A percentile compares a stretch with the other conserved stretches of the same genome.
phyloP scores from a whole-genome alignment of 2,329 filamentous ascomycete species.

The Cercospora sp. region DNA sequence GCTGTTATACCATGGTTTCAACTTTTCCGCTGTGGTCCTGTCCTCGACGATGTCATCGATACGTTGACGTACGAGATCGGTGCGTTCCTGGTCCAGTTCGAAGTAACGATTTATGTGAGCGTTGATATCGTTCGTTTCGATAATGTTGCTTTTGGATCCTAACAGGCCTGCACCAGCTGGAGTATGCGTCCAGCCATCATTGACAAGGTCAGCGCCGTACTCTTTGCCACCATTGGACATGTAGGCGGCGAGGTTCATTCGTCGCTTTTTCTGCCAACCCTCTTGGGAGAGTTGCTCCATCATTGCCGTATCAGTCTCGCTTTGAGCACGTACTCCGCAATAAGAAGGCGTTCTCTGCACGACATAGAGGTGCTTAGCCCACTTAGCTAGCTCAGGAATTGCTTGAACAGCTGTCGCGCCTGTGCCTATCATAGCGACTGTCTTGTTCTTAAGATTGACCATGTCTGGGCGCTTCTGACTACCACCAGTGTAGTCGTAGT shows the following conservation, averaged over 20 bases:
- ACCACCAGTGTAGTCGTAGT: background rate
- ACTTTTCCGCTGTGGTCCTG: conserved; percentile 50
- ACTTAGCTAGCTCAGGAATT: conserved; percentile 45
- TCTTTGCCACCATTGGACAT: background rate
- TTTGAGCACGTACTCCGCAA: conserved; percentile 41
- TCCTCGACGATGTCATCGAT: conserved; percentile 57
- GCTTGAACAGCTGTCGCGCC: conserved; percentile 48
- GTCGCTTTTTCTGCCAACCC: conserved; percentile 55
- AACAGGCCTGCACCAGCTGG: conserved; percentile 15
- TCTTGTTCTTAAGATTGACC: conserved; percentile 42
- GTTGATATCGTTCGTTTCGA: background rate
- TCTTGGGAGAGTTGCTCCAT: conserved; percentile 36
- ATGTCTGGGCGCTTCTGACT: conserved; percentile 31
- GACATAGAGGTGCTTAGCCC: conserved; percentile 42
- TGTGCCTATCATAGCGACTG: conserved; percentile 48
- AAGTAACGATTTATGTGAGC: background rate
- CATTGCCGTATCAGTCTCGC: conserved; percentile 45
- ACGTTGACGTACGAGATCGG: conserved; percentile 50
- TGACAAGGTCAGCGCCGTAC: background rate
- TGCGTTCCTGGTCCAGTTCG: conserved; percentile 46
- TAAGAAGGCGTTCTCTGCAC: conserved; percentile 47
- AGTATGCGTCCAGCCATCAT: conserved; percentile 9
- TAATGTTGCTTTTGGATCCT: background rate
- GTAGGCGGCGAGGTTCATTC: conserved; percentile 44
- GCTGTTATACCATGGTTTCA: conserved; percentile 61